Conservation (phyloP, 768 basidiomycete genomes). For the Termitomyces sp. region DNA sequence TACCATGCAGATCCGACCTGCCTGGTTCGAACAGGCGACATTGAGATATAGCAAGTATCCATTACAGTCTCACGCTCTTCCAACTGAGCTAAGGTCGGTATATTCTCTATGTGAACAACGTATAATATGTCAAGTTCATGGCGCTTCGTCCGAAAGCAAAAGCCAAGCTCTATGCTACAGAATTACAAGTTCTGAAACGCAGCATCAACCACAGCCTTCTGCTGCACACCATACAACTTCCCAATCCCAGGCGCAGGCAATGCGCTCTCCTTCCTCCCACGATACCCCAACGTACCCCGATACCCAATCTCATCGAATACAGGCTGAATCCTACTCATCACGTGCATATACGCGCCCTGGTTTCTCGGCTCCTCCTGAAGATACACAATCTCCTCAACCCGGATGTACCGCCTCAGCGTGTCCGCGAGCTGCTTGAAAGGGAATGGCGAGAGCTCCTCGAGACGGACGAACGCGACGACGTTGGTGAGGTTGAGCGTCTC, state of each 20-base stretch:
- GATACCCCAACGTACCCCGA: conserved; percentile 38
- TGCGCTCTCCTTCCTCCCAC: conserved; percentile 67
- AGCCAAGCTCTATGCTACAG: not conserved
- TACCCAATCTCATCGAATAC: conserved; percentile 40
- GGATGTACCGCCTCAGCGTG: conserved; percentile 40
- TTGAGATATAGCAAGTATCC: not conserved
- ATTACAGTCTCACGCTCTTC: conserved; percentile 12
- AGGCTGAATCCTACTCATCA: conserved; percentile 46
- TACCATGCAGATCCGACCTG: too few relatives aligned
- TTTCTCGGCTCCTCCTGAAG: conserved; percentile 88
- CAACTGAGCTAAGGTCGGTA: conserved; percentile 10
- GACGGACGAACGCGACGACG: conserved; percentile 62
- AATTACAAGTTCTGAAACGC: conserved; percentile 35
- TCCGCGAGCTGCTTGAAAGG: conserved; percentile 55
- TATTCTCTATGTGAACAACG: fast-evolving
- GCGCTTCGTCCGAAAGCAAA: too few relatives aligned
- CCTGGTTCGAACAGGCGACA: conserved; percentile 11
- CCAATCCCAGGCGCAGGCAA: conserved; percentile 78
- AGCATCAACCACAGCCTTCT: conserved; percentile 51
- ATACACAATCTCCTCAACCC: conserved; percentile 48
- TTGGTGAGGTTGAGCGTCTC: conserved; percentile 40
- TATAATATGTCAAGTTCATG: not conserved
- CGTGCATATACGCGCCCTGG: conserved; percentile 77
- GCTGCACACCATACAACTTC: conserved; percentile 60
- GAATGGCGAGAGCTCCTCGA: conserved; percentile 88